phyloP scores from a whole-genome alignment of 306 rosid genomes.

The Gynostemma pentaphyllum region DNA sequence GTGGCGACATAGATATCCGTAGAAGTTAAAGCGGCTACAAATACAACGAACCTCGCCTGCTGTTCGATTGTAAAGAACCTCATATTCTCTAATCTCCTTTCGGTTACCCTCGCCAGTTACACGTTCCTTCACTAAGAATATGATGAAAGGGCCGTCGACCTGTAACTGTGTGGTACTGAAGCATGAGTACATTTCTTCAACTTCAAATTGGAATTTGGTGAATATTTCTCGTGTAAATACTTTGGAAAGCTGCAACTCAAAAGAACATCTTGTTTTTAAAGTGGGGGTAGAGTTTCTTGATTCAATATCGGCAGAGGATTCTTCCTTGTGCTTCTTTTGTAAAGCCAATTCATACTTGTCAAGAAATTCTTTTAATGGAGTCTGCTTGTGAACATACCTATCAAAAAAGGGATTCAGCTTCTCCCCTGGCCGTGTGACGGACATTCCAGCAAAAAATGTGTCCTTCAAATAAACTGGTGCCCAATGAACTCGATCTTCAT shows the following conservation, averaged over 20 bases:
- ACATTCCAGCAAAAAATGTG: slow-evolving; percentile 62
- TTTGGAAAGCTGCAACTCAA: slow-evolving; percentile 78
- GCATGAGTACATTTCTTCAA: slow-evolving; percentile 90
- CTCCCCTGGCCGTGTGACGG: slow-evolving; percentile 53
- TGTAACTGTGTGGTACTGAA: slow-evolving; percentile 80
- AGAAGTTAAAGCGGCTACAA: slow-evolving; percentile 79
- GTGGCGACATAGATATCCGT: slow-evolving; percentile 84
- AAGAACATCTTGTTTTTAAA: slow-evolving; percentile 78
- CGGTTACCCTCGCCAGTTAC: slow-evolving; percentile 57
- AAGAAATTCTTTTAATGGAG: slow-evolving; percentile 88
- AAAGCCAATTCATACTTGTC: slow-evolving; percentile 88
- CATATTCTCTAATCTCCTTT: slow-evolving; percentile 70
- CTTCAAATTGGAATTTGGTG: slow-evolving; percentile 72
- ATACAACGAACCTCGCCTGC: slow-evolving; percentile 89
- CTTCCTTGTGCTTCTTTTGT: slow-evolving; percentile 80
- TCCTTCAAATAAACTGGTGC: slow-evolving; percentile 79
- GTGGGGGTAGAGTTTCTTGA: slow-evolving; percentile 72
- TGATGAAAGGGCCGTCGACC: slow-evolving; percentile 57
- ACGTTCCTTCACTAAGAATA: slow-evolving; percentile 88
- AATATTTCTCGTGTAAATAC: slow-evolving; percentile 63
- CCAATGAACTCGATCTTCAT: slow-evolving; percentile 75
- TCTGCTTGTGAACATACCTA: slow-evolving; percentile 79
- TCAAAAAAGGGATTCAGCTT: slow-evolving; percentile 57
- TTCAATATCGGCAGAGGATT: slow-evolving; percentile 58
- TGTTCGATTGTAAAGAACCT: slow-evolving; percentile 75